Evolutionary conservation across 2,329 filamentous ascomycete genomes (phyloP), one percentile per base, ranked within the genome.

Genomic region (Aspergillus quadrilineatus): DNA sequence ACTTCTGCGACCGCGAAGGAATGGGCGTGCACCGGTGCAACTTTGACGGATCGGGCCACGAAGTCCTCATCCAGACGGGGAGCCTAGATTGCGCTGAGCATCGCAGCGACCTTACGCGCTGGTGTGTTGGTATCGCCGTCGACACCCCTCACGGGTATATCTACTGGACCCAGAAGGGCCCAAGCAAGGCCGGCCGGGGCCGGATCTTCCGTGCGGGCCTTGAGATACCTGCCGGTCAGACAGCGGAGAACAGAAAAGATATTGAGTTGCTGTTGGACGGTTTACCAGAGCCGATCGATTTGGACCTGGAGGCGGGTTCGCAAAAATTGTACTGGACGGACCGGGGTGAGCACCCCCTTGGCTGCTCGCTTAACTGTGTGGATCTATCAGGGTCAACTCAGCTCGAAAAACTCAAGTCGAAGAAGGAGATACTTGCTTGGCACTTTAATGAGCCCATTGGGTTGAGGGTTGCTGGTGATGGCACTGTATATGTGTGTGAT

Each of bases 121-220:
- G 82, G 81, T 84, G 81, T 50, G 83, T 86, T 8, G 84, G 84
- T 1, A 77, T 87, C 42, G 69, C 79, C 0, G 71, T 87, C 1
- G 77, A 77, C 7, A 67, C 70, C 0, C 55, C 63, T 0, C 67
- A 68, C 1, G 75, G 77, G 4, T 76, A 78, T 45, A 72, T 87
- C 41, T 86, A 82, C 71, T 87, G 84, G 84, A 82, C 80, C 0
- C 83, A 86, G 53, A 86, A 86, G 63, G 84, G 84, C 0, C 69
- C 75, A 0, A 76, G 77, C 6, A 86, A 85, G 65, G 76, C 73
- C 0, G 69, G 67, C 3, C 65, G 77, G 32, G 84, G 84, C 0
- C 75, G 80, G 1, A 84, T 87, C 49, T 82, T 84, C 65, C 72
- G 77, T 3, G 82, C 83, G 0, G 66, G 70, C 29, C 71, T 85